phyloP scores from a whole-genome alignment of 2,329 filamentous ascomycete genomes.

The Colletotrichum sp. region DNA sequence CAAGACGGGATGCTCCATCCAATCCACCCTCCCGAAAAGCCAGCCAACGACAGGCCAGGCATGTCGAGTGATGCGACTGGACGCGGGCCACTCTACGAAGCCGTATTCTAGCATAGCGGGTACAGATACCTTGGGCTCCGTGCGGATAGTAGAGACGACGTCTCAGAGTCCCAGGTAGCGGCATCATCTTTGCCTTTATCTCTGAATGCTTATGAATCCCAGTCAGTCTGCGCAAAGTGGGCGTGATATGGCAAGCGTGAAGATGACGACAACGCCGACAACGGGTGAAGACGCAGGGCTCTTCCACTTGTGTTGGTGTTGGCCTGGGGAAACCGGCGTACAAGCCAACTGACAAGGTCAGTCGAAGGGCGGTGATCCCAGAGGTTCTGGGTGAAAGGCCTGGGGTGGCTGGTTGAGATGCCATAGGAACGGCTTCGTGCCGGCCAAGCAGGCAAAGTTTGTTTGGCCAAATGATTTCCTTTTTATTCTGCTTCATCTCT shows the following conservation, averaged over 20 bases:
- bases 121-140: constrained; percentile 4
- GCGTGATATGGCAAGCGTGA: not conserved
- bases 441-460: not conserved
- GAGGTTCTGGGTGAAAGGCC: not conserved
- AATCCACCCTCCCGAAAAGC: constrained; percentile 16
- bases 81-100: not conserved
- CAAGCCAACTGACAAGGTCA: not conserved
- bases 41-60: constrained; percentile 11
- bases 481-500: not conserved
- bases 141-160: not conserved
- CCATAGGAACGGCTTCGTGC: constrained; percentile 5
- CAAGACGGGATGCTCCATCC: constrained; percentile 15
- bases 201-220: not conserved
- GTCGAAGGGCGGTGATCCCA: not conserved
- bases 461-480: constrained; percentile 6
- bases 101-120: not conserved
- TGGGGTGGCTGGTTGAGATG: not conserved
- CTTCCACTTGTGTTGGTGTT: not conserved
- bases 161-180: not conserved
- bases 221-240: not conserved
- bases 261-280: not conserved
- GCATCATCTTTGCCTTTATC: not conserved
- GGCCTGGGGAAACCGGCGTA: not conserved
- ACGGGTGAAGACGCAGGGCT: not conserved
- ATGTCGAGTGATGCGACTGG: constrained; percentile 17